A percentile compares a stretch with the other conserved stretches of the same genome.
Conservation (phyloP, 2,329 filamentous ascomycete species). For the Achaetomium macrosporum region DNA sequence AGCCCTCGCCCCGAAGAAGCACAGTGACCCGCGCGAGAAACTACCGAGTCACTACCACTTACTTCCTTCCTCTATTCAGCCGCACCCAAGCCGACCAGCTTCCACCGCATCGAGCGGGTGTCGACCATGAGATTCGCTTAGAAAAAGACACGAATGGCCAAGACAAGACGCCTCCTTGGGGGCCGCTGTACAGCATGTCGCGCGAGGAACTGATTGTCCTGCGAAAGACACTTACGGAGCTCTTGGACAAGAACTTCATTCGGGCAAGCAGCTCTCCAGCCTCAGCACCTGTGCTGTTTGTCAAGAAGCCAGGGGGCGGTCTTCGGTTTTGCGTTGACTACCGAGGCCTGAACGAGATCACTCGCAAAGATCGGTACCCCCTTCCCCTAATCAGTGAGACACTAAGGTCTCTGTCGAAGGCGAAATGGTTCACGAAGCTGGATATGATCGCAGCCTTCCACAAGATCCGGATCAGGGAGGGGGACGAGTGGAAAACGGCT, state of each 20-base stretch:
- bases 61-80: background rate
- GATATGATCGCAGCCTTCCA: background rate
- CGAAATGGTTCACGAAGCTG: background rate
- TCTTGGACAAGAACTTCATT: background rate
- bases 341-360: background rate
- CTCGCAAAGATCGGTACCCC: background rate
- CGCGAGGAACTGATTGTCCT: background rate
- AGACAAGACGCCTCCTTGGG: background rate
- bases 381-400: background rate
- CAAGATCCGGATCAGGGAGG: background rate
- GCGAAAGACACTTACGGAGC: background rate
- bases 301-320: background rate
- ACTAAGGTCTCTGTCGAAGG: background rate
- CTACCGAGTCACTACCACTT: background rate
- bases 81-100: background rate
- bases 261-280: background rate
- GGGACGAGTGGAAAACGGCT: slow-evolving; percentile 29
- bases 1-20: background rate
- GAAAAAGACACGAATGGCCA: background rate
- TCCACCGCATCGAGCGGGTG: background rate
- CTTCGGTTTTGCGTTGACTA: background rate
- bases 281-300: background rate
- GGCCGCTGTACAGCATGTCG: background rate
- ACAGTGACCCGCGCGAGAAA: background rate
- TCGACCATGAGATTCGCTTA: background rate